Base-by-base conservation (phyloP, 208 protist species). In the Lotmaria passim region DNA sequence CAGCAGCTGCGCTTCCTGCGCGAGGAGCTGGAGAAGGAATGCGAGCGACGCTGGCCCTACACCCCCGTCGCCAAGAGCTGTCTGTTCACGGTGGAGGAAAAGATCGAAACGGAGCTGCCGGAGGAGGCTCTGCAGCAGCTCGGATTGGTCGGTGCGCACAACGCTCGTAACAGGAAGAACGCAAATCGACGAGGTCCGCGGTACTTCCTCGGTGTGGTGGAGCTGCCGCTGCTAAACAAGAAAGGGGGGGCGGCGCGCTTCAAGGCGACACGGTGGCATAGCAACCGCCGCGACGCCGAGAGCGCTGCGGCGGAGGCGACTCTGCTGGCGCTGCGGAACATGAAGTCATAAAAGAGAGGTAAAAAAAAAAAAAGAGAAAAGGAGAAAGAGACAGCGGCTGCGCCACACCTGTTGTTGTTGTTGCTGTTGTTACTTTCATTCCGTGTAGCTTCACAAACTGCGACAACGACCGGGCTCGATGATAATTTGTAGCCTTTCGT, bases 141-240 rank as follows among this genome's bases (percentile, higher is more conserved):
- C 6, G 78, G 71, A n/a, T 26, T 83, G n/a, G 57, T 56, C n/a
- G 62, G 61, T 4, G 73, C 69, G 5, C 52, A 62, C 65, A 78
- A 74, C 53, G 50, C 62, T 19, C 56, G 33, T 33, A 77, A 68
- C 57, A 84, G 67, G 36, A 72, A 66, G 48, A 82, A 80, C 43
- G 73, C 79, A 26, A 72, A 66, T 15, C 74, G 79, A 6, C 81
- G 83, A 33, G 83, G 87, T 1, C 87, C 82, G 11, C 66, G 61
- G 57, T 86, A 67, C 57, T 94, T 82, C 46, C 66, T 85, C 23
- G 85, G 73, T 2, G 72, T 72, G 12, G 83, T 89, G 10, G 86
- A 90, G 48, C 73, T 91, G 17, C 85, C 89, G n/a, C 70, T 91
- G 62, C 60, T 88, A 38, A 83, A 87, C 41, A 87, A 87, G 44